A percentile compares a stretch with the other conserved stretches of the same genome.
phyloP scores from a whole-genome alignment of 768 basidiomycete genomes.

The Leccinum sublutescens region DNA sequence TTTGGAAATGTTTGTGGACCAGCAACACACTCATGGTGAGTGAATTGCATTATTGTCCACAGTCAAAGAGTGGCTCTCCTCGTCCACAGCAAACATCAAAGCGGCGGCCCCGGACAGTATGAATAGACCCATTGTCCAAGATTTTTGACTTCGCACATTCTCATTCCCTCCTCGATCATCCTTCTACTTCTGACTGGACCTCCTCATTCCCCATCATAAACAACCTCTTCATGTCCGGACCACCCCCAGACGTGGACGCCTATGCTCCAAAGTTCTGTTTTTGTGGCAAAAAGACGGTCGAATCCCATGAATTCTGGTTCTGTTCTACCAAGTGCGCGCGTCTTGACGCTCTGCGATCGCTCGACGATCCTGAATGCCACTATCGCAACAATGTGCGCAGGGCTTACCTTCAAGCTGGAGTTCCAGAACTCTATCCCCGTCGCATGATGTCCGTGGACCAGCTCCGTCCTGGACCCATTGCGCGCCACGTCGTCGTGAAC shows the following conservation, averaged over 20 bases:
- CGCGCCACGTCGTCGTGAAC: neutral
- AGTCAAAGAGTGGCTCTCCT: neutral
- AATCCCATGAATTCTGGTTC: slow-evolving; percentile 30
- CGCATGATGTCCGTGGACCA: slow-evolving; percentile 14
- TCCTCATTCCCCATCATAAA: neutral
- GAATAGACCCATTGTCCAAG: slow-evolving; percentile 1
- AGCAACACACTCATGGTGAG: neutral
- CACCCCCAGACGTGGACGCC: slow-evolving; percentile 10
- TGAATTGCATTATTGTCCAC: slow-evolving; percentile 13
- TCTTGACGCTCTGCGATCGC: slow-evolving; percentile 26
- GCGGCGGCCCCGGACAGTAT: slow-evolving; percentile 8
- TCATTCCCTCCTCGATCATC: too few species aligned
- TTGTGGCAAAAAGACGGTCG: slow-evolving; percentile 24
- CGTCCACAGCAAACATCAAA: slow-evolving; percentile 13
- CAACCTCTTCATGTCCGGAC: neutral
- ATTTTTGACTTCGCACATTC: neutral
- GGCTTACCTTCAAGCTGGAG: slow-evolving; percentile 11
- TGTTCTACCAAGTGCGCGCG: slow-evolving; percentile 30
- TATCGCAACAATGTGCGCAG: slow-evolving; percentile 23
- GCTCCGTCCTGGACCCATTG: neutral
- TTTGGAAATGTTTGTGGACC: slow-evolving; percentile 2
- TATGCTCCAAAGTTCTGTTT: slow-evolving; percentile 22
- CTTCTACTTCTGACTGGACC: neutral
- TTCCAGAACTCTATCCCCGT: slow-evolving; percentile 1
- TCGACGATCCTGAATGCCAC: slow-evolving; percentile 21